Conservation (phyloP, 2,329 filamentous ascomycete species). For the Stenocarpella maydis region DNA sequence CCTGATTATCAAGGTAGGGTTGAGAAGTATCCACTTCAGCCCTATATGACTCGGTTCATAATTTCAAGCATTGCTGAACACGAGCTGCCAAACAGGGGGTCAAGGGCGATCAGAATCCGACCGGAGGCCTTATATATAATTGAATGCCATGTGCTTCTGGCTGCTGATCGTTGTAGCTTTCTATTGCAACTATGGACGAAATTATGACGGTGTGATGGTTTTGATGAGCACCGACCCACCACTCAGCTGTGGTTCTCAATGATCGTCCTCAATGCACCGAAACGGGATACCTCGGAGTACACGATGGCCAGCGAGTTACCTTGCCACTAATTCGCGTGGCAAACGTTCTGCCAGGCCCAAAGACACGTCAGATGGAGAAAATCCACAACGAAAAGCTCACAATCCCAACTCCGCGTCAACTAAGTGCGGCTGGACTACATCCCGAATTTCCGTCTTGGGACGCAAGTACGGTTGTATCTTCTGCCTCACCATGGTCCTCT, state of each 20-base stretch:
- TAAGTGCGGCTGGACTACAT: neutral
- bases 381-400: neutral
- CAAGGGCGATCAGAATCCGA: neutral
- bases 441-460: slow-evolving; percentile 39
- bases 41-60: slow-evolving; percentile 27
- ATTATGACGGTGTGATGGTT: neutral
- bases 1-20: neutral
- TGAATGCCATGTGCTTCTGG: neutral
- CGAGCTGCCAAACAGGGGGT: neutral
- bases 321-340: neutral
- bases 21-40: slow-evolving; percentile 7
- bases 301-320: slow-evolving; percentile 3
- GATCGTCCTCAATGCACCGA: neutral
- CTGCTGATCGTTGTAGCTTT: neutral
- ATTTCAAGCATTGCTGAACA: slow-evolving; percentile 12
- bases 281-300: neutral
- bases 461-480: slow-evolving; percentile 41
- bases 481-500: slow-evolving; percentile 52
- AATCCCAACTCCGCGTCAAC: neutral
- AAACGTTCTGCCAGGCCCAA: neutral
- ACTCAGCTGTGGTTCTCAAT: slow-evolving; percentile 1
- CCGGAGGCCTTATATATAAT: neutral
- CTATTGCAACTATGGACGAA: neutral
- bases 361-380: neutral
- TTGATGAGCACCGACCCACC: neutral